Conservation (phyloP, 805 yeast genomes). For the Candida ipomoeae region DNA sequence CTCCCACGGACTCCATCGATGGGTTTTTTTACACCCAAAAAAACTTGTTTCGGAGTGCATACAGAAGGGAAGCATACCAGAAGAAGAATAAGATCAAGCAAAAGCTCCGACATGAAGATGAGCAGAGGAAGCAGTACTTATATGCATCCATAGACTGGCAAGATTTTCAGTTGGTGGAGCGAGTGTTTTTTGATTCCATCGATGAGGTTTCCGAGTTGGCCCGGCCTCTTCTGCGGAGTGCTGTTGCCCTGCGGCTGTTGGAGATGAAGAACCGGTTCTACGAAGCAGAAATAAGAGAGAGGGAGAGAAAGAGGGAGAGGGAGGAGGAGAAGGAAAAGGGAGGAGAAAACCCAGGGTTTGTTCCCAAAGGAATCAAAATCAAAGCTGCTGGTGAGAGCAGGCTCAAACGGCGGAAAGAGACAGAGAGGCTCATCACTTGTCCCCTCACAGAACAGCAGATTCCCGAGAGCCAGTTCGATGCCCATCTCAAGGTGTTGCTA, state of each 20-base stretch:
- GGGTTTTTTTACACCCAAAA: conserved; percentile 20
- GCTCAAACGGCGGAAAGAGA: conserved; percentile 23
- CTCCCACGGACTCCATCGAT: not conserved
- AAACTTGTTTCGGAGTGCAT: conserved; percentile 44
- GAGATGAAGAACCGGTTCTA: conserved; percentile 43
- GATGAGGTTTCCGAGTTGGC: conserved; percentile 57
- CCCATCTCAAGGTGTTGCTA: conserved; percentile 64
- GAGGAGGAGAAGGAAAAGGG: not conserved
- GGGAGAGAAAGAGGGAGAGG: conserved; percentile 2
- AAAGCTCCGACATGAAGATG: conserved; percentile 31
- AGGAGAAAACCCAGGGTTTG: conserved; percentile 5
- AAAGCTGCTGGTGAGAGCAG: conserved; percentile 71
- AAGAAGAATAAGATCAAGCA: conserved; percentile 36
- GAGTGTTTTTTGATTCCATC: conserved; percentile 58
- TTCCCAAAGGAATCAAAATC: conserved; percentile 56
- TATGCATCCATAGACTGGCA: conserved; percentile 87
- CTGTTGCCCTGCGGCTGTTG: conserved; percentile 58
- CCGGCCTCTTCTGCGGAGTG: conserved; percentile 52
- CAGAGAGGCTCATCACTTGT: conserved; percentile 48
- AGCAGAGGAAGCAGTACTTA: conserved; percentile 30
- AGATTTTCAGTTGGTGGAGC: conserved; percentile 68
- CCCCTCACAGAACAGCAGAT: conserved; percentile 75
- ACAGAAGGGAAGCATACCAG: conserved; percentile 53
- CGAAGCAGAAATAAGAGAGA: conserved; percentile 9
- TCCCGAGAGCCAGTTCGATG: conserved; percentile 65